Conservation (phyloP, 768 basidiomycete genomes). For the Boletus rex-veris region DNA sequence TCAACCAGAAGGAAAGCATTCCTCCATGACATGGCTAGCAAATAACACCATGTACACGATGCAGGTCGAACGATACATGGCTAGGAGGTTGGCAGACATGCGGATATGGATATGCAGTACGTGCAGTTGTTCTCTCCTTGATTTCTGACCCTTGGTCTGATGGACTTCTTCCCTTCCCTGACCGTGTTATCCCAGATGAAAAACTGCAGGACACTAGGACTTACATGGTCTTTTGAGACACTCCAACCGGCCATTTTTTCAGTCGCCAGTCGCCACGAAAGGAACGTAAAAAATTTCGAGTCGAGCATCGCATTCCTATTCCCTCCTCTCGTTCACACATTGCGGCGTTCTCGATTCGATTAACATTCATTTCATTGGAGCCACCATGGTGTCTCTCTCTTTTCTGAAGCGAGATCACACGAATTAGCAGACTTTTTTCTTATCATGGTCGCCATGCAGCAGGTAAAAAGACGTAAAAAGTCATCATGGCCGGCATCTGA, state of each 20-base stretch:
- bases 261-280: not conserved
- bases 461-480: constrained; percentile 19
- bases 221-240: not conserved
- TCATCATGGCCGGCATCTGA: not conserved
- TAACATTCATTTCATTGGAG: not conserved
- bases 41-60: not conserved
- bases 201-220: constrained; percentile 3
- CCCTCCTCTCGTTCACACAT: constrained; percentile 1
- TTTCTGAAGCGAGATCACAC: not conserved
- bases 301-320: not conserved
- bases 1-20: not conserved
- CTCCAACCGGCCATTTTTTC: not conserved
- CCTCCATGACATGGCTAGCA: not conserved
- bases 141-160: not conserved
- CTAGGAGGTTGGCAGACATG: not conserved
- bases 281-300: constrained; percentile 22
- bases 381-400: not conserved
- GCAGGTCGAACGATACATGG: not conserved
- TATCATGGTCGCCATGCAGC: constrained; percentile 1
- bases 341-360: constrained; percentile 7
- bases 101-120: not conserved
- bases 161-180: constrained; percentile 23
- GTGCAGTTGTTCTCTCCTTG: not conserved
- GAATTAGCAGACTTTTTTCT: not conserved
- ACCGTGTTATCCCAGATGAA: constrained; percentile 16